Base-by-base conservation (phyloP, 495 filamentous ascomycete genomes). In the Melanomma pulvis-pyrius region DNA sequence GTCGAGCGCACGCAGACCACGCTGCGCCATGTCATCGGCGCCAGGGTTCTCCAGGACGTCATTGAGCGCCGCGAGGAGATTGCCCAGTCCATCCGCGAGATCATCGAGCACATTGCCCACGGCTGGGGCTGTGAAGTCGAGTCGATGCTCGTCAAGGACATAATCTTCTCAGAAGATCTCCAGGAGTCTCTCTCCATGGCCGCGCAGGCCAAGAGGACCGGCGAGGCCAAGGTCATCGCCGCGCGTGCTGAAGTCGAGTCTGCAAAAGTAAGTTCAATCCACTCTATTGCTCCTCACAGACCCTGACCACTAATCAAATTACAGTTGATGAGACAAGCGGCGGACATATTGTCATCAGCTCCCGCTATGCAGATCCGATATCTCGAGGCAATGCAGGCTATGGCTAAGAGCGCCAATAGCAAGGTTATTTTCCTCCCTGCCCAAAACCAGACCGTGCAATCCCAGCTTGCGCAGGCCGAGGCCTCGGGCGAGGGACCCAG, bases 161-260 rank as follows among this genome's bases (percentile, higher is more conserved):
- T 99, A 76, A 91, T 97, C 76, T 99, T 99, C 87, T 90, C 86
- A 82, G 85, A 88, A 73, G 94, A 98, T 63, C 86, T 99, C 30
- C 94, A 99, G 77, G 94, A 97, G 64, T 94, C 90, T n/a, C 85
- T 99, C 60, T 94, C 90, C 74, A 99, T 99, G 94, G 94, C 94
- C n/a, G 94, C 94, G n/a, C 92, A 98, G 83, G 89, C 86, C 80
- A 98, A 98, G 88, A 88, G 94, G 57, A 97, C 97, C 68, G 94
- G 96, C 78, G 94, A 98, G 80, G 91, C 88, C 79, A 98, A 98
- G 83, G 92, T 98, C 75, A 98, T 98, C 69, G 90, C 92, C 34
- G 94, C 94, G 59, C 90, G 93, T 71, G 94, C 94, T 36, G 94
- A 99, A 79, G 94, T 99, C 76, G 94, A 99, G 78, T 86, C 86